Evolutionary conservation across 345 rosid genomes (phyloP).

Genomic region (Atalantia buxifolia): DNA sequence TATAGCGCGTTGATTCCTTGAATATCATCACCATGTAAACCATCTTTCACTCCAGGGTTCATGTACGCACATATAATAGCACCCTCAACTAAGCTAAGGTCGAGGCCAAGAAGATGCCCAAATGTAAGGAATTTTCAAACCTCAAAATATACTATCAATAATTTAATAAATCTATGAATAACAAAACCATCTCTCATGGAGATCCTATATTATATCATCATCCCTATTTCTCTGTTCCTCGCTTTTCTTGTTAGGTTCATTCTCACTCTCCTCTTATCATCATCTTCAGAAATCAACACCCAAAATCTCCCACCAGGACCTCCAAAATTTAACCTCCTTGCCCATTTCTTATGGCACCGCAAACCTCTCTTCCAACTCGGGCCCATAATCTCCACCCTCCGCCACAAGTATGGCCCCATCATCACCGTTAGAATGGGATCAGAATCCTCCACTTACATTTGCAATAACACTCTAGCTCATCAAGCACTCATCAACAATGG

Average conservation of each 20-base stretch:
- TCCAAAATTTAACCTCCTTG: not conserved
- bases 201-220: not conserved
- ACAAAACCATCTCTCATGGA: not conserved
- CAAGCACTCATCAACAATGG: slow-evolving; percentile 13
- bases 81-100: slow-evolving; percentile 17
- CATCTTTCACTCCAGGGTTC: slow-evolving; percentile 12
- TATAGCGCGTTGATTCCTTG: slow-evolving; percentile 25
- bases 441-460: slow-evolving; percentile 1
- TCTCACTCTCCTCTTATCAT: not conserved
- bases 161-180: too few relatives aligned
- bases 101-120: slow-evolving; percentile 38
- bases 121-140: not conserved
- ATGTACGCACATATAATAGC: slow-evolving; percentile 34
- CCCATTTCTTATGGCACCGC: not conserved
- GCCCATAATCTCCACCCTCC: not conserved
- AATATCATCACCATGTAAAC: slow-evolving; percentile 32
- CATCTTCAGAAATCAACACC: not conserved
- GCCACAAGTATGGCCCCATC: not conserved
- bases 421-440: slow-evolving; percentile 14
- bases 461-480: slow-evolving; percentile 6
- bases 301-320: slow-evolving; percentile 8
- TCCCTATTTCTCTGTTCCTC: not conserved
- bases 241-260: not conserved
- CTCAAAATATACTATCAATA: not conserved
- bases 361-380: not conserved